Evolutionary conservation across 2,329 filamentous ascomycete species (phyloP).

Genomic region (Paramyrothecium roridum): DNA sequence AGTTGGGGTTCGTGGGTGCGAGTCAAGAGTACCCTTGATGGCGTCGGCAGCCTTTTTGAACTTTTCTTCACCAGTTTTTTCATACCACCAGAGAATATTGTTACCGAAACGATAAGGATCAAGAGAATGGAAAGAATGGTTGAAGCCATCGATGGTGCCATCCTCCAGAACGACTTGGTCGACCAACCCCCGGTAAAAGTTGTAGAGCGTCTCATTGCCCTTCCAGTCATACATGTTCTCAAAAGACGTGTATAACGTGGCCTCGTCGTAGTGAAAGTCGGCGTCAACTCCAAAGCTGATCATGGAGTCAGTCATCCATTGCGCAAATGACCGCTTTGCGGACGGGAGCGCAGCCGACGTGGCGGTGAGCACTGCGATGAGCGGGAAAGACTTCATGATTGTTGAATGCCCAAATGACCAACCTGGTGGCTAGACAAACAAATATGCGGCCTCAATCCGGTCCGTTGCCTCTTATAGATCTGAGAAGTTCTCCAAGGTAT

Average conservation of each 20-base stretch:
- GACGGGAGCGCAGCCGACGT: background rate
- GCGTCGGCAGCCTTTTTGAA: constrained; percentile 45
- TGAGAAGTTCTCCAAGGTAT: background rate
- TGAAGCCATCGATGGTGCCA: constrained; percentile 44
- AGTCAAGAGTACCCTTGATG: constrained; percentile 42
- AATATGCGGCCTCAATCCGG: too few species aligned
- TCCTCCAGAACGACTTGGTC: constrained; percentile 39
- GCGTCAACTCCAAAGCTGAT: constrained; percentile 35
- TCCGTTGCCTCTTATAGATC: background rate
- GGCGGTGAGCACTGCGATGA: background rate
- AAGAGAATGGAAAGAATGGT: constrained; percentile 43
- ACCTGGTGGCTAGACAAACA: background rate
- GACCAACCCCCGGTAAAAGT: constrained; percentile 42
- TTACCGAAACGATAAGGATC: constrained; percentile 52
- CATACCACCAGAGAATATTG: constrained; percentile 48
- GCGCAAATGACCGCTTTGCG: constrained; percentile 6
- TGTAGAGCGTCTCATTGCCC: constrained; percentile 36
- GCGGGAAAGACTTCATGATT: background rate
- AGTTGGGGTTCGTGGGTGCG: constrained; percentile 43
- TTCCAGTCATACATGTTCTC: constrained; percentile 41
- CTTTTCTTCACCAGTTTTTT: constrained; percentile 39
- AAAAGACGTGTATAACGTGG: constrained; percentile 45
- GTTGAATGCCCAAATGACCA: background rate
- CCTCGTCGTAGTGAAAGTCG: constrained; percentile 39
- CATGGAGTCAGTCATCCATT: constrained; percentile 44